Evolutionary conservation across 139 green algal genomes (phyloP).

Genomic region (Nannochloris sp.): DNA sequence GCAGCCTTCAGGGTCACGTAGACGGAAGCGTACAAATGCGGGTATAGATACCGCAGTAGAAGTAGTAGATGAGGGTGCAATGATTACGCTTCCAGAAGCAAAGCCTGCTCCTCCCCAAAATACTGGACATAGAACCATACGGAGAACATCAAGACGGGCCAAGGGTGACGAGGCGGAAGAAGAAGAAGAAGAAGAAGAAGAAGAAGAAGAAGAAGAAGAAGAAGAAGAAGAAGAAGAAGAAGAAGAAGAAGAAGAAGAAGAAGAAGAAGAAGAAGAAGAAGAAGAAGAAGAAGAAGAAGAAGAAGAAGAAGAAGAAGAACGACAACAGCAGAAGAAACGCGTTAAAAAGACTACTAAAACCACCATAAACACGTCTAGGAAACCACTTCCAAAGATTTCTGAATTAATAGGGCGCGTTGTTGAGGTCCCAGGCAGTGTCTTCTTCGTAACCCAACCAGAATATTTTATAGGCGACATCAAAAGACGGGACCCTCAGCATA

Average conservation of each 20-base stretch:
- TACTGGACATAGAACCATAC: neutral
- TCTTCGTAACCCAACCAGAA: neutral
- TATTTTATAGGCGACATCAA: neutral
- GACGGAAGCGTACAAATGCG: no score
- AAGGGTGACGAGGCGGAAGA: no score
- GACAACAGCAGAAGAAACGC: neutral
- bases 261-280: neutral
- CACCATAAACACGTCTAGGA: neutral
- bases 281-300: neutral
- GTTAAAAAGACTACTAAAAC: no score
- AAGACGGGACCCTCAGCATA: neutral
- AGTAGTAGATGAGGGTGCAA: no score
- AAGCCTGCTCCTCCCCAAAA: no score
- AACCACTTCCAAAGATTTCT: neutral
- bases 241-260: neutral
- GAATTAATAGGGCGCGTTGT: neutral
- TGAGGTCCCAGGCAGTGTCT: neutral
- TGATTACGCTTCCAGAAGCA: no score
- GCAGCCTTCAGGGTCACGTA: no score
- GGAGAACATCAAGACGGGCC: constrained; percentile 2
- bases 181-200: no score
- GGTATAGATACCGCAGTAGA: no score
- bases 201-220: constrained; percentile 2
- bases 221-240: neutral
- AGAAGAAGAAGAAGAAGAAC: constrained; percentile 2